phyloP scores from a whole-genome alignment of 495 filamentous ascomycete genomes.

The Immersiella caudata region DNA sequence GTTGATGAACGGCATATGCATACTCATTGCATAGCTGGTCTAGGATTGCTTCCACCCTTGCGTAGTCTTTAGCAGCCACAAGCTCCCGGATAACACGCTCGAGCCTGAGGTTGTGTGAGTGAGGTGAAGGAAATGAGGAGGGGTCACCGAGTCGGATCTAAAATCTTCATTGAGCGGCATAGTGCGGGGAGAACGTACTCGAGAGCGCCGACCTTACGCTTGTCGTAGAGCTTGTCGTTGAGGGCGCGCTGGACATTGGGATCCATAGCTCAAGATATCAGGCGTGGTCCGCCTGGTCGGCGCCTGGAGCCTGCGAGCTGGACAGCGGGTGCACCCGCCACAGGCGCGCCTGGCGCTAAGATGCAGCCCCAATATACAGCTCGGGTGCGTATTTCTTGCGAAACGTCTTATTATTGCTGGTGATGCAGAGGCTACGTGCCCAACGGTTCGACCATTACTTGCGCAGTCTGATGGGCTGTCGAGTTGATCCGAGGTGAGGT shows the following conservation, averaged over 20 bases:
- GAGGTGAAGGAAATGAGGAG: conserved; percentile 5
- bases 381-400: background rate
- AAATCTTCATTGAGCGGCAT: background rate
- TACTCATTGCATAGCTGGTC: conserved; percentile 97
- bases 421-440: background rate
- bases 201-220: conserved; percentile 91
- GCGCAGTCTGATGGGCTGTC: background rate
- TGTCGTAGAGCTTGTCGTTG: conserved; percentile 98
- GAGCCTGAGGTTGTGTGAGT: conserved; percentile 41
- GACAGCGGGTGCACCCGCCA: background rate
- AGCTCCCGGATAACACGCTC: conserved; percentile 90
- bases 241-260: conserved; percentile 82
- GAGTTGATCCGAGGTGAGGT: background rate
- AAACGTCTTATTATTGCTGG: background rate
- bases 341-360: background rate
- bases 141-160: too few species aligned
- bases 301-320: background rate
- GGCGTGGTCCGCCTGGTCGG: background rate
- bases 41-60: conserved; percentile 80
- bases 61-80: conserved; percentile 71
- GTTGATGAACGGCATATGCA: conserved; percentile 96
- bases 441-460: background rate
- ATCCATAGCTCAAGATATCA: conserved; percentile 66
- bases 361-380: background rate
- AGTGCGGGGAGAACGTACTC: conserved; percentile 66